A percentile compares a stretch with the other conserved stretches of the same genome.
Evolutionary conservation across 148 eudicot species (phyloP).

Genomic region (Rhododendron henanense): DNA sequence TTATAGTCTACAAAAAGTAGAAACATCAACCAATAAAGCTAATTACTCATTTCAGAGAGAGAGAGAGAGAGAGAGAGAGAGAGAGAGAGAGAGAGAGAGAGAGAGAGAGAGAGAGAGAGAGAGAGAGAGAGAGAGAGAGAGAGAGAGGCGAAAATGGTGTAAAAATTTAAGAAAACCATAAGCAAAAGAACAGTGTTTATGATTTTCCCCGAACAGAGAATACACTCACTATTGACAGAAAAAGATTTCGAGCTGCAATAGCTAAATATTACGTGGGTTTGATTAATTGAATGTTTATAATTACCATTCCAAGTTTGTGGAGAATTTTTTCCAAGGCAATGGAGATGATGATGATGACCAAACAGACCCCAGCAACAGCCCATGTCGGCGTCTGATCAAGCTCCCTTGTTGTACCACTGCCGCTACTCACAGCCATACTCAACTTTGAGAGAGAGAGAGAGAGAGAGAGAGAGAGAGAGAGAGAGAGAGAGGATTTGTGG

Average conservation of each 20-base stretch:
- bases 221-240: neutral
- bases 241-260: no score
- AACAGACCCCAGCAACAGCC: constrained; percentile 83
- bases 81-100: no score
- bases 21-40: no score
- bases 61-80: no score
- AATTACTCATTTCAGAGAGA: neutral
- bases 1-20: neutral
- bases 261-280: neutral
- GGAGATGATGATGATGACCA: constrained; percentile 62
- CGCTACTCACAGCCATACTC: constrained; percentile 20
- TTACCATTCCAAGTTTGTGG: constrained; percentile 54
- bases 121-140: no score
- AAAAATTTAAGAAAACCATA: neutral
- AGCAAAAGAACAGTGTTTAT: neutral
- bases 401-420: constrained; percentile 24
- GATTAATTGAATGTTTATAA: neutral
- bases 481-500: neutral
- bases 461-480: neutral
- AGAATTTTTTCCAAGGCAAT: constrained; percentile 57
- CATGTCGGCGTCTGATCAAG: constrained; percentile 79
- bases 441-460: neutral
- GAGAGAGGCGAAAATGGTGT: neutral
- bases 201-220: neutral
- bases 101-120: no score